Percentiles rank a stretch among this genome's conserved stretches.
phyloP scores from a whole-genome alignment of 2,329 filamentous ascomycete species.

The Teratosphaeria zuluensis region DNA sequence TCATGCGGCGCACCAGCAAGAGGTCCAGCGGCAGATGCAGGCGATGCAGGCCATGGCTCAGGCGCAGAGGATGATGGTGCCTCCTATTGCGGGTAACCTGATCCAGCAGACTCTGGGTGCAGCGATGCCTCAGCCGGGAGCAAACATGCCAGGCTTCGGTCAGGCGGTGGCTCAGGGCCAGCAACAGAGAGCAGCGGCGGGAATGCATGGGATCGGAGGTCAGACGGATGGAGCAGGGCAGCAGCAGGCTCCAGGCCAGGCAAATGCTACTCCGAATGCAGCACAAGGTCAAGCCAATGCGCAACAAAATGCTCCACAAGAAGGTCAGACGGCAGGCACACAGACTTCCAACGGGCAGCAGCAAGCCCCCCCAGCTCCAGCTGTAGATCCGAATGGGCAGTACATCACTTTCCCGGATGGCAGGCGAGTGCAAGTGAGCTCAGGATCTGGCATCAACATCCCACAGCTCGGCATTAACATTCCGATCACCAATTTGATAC shows the following conservation, averaged over 20 bases:
- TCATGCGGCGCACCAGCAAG: background rate
- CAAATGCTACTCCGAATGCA: background rate
- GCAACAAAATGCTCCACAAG: background rate
- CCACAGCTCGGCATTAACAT: background rate
- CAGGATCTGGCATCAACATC: background rate
- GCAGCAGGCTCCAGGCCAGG: background rate
- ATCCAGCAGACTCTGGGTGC: background rate
- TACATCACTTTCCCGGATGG: background rate
- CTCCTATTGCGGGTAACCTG: background rate
- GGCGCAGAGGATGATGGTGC: background rate
- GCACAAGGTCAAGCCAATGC: background rate
- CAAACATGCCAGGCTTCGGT: conserved; percentile 2
- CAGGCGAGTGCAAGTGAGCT: background rate
- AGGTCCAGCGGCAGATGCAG: background rate
- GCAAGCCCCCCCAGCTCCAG: background rate
- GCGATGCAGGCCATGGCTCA: background rate
- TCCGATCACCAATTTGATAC: background rate
- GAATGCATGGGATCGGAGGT: conserved; percentile 8
- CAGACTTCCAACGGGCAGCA: background rate
- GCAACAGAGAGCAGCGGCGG: conserved; percentile 15
- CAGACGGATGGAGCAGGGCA: background rate
- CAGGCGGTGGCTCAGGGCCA: conserved; percentile 7
- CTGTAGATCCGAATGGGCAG: background rate
- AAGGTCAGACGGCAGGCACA: background rate
- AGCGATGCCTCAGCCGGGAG: background rate